These are phyloP conservation scores for Penicillium sumatraense DNA, from an alignment of 2,329 filamentous ascomycete genomes.

Conservation along the genomic window DNA sequence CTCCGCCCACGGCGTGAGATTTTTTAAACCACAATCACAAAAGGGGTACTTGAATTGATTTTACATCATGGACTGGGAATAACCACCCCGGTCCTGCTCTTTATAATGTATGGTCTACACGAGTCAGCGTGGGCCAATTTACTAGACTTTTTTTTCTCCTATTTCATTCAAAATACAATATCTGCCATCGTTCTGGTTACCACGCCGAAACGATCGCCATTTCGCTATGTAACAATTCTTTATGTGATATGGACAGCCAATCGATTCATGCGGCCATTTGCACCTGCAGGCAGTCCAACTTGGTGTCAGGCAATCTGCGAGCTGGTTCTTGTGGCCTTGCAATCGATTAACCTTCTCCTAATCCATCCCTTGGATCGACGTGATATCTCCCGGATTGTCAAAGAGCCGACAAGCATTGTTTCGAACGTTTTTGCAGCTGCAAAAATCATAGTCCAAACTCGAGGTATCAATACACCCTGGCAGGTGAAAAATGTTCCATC, in stretches of 20 bases:
- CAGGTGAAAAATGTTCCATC: constrained; percentile 14
- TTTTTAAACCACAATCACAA: neutral
- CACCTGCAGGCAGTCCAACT: constrained; percentile 9
- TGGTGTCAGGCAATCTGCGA: constrained; percentile 12
- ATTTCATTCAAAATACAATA: constrained; percentile 3
- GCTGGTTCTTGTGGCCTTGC: constrained; percentile 5
- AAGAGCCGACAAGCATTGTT: neutral
- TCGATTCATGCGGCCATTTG: constrained; percentile 13
- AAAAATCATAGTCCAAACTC: neutral
- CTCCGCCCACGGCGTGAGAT: neutral
- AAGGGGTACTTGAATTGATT: neutral
- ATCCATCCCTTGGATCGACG: constrained; percentile 10
- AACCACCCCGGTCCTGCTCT: neutral
- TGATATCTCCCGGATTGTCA: constrained; percentile 1
- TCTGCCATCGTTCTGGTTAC: constrained; percentile 4
- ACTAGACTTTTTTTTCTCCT: constrained; percentile 1
- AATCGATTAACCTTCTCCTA: constrained; percentile 10
- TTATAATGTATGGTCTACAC: constrained; percentile 8
- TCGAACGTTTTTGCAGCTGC: neutral
- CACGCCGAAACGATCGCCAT: constrained; percentile 9
- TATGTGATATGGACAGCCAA: constrained; percentile 11
- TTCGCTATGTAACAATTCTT: constrained; percentile 10
- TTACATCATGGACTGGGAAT: neutral
- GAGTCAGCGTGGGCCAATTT: constrained; percentile 4
- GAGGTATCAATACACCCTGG: constrained; percentile 11